phyloP scores from a whole-genome alignment of 805 yeast genomes.

The Monosporozyma aerobia region DNA sequence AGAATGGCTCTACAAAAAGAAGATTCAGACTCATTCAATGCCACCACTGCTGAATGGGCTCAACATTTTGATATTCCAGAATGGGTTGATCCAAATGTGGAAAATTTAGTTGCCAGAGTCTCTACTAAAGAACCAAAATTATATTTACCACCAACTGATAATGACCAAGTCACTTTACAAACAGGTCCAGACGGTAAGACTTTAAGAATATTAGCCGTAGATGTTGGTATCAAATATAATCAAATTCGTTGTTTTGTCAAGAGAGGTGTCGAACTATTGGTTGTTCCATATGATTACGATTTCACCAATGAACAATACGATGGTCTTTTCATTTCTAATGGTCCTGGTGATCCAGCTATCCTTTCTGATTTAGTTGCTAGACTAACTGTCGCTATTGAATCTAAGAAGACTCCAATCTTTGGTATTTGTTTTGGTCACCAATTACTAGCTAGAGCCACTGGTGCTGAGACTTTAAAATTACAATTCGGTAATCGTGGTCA shows the following conservation, averaged over 20 bases:
- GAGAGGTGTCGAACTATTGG: constrained; percentile 92
- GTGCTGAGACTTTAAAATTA: constrained; percentile 85
- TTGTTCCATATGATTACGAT: constrained; percentile 94
- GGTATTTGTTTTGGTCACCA: constrained; percentile 99
- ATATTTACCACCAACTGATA: constrained; percentile 57
- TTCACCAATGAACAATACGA: constrained; percentile 74
- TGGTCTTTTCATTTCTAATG: constrained; percentile 93
- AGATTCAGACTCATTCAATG: constrained; percentile 25
- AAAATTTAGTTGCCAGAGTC: constrained; percentile 87
- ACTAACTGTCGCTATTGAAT: constrained; percentile 47
- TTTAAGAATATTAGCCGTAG: constrained; percentile 79
- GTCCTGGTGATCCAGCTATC: constrained; percentile 98
- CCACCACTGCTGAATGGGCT: constrained; percentile 43
- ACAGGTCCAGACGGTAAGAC: constrained; percentile 66
- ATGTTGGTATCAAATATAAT: constrained; percentile 96
- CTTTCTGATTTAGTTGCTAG: constrained; percentile 58
- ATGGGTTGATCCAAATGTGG: constrained; percentile 87
- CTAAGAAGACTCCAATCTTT: constrained; percentile 77
- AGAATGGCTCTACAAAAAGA: constrained; percentile 60
- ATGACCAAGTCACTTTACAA: constrained; percentile 31
- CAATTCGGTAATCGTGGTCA: constrained; percentile 99
- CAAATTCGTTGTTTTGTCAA: constrained; percentile 94
- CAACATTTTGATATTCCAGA: constrained; percentile 63
- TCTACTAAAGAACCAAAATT: constrained; percentile 67
- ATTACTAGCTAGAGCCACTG: constrained; percentile 87